Evolutionary conservation across 202 grass and related monocot species (phyloP).

Genomic region (Musa balbisiana): DNA sequence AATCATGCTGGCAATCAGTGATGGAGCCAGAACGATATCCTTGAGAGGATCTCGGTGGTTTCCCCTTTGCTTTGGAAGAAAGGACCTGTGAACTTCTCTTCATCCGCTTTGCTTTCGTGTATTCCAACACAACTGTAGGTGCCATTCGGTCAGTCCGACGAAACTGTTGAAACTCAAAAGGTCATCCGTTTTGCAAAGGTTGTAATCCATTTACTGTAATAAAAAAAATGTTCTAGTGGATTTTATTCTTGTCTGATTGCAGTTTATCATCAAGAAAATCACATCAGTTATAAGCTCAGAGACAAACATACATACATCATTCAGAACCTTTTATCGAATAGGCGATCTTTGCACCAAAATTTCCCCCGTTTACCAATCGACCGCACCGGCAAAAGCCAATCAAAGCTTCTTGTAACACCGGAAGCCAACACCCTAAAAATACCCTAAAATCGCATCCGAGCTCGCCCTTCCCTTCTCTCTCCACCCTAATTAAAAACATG

Average conservation of each 20-base stretch:
- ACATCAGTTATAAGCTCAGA: no score
- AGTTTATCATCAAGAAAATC: no score
- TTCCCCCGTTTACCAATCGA: not conserved
- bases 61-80: conserved; percentile 9
- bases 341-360: no score
- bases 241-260: no score
- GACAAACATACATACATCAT: no score
- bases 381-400: not conserved
- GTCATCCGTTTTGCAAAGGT: not conserved
- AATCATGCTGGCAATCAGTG: not conserved
- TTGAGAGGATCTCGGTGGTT: conserved; percentile 5
- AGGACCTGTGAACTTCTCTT: conserved; percentile 41
- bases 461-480: not conserved
- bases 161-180: not conserved
- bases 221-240: no score
- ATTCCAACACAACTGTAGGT: conserved; percentile 44
- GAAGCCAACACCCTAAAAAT: not conserved
- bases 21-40: not conserved
- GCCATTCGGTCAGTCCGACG: conserved; percentile 39
- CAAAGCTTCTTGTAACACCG: not conserved
- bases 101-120: conserved; percentile 38
- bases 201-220: not conserved
- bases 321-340: no score
- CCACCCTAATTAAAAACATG: not conserved
- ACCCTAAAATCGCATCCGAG: not conserved